Percentiles rank a stretch among this genome's conserved stretches.
These are phyloP conservation scores for Colletotrichum destructivum DNA, from an alignment of 2,329 filamentous ascomycete genomes.

Conservation along the genomic window DNA sequence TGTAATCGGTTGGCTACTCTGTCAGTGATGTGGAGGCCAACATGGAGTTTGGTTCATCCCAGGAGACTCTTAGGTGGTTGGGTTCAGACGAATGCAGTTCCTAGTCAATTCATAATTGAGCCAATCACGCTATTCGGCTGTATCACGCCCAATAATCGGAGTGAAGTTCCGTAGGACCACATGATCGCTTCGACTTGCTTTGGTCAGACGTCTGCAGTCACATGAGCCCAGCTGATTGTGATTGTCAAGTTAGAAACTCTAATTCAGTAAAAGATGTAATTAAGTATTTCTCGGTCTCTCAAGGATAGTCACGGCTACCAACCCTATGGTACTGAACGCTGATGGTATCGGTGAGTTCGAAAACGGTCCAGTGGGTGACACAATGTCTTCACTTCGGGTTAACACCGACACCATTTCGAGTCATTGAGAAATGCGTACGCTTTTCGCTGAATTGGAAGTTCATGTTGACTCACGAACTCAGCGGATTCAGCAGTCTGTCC, in stretches of 20 bases:
- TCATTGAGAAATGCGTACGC: too few relatives aligned
- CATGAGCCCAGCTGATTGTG: not conserved
- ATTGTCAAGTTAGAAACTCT: not conserved
- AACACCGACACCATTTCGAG: too few relatives aligned
- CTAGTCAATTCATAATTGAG: not conserved
- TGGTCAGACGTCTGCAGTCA: not conserved
- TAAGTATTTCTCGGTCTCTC: too few relatives aligned
- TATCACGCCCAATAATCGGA: too few relatives aligned
- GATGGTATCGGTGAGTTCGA: too few relatives aligned
- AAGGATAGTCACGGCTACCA: too few relatives aligned
- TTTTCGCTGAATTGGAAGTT: not conserved
- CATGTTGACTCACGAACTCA: not conserved
- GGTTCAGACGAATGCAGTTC: constrained; percentile 15
- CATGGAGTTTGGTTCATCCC: constrained; percentile 6
- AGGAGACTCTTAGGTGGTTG: constrained; percentile 1
- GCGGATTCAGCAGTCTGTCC: not conserved
- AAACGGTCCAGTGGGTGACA: too few relatives aligned
- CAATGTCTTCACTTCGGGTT: too few relatives aligned
- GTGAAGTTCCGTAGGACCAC: not conserved
- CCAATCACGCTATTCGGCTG: constrained; percentile 1
- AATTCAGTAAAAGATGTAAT: too few relatives aligned
- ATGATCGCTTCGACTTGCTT: not conserved
- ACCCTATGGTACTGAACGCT: too few relatives aligned
- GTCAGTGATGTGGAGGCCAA: not conserved
- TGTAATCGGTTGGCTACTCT: not conserved